These are phyloP conservation scores for Trichopus zeylanicus DNA, from an alignment of 116 monocot species.

Conservation along the genomic window DNA sequence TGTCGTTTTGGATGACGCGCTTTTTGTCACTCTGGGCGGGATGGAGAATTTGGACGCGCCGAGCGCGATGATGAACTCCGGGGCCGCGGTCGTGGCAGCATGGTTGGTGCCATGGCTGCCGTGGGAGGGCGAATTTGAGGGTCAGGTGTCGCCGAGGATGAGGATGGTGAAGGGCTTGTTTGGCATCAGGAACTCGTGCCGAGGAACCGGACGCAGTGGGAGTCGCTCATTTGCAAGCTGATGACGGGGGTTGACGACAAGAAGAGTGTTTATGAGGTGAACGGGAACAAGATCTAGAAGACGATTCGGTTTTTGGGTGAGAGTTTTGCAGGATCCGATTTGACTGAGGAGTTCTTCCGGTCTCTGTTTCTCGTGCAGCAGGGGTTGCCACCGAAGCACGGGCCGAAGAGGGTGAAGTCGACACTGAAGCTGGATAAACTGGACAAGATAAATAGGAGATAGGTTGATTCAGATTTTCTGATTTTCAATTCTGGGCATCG, in stretches of 20 bases:
- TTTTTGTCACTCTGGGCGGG: slow-evolving; percentile 75
- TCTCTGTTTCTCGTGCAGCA: slow-evolving; percentile 82
- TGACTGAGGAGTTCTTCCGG: slow-evolving; percentile 80
- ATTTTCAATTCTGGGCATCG: too few species aligned
- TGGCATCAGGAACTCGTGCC: slow-evolving; percentile 48
- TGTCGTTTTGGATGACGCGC: slow-evolving; percentile 44
- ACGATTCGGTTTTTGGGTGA: slow-evolving; percentile 81
- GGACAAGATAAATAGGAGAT: slow-evolving; percentile 85
- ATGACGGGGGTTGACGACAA: slow-evolving; percentile 71
- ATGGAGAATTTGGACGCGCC: slow-evolving; percentile 67
- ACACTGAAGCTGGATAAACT: slow-evolving; percentile 66
- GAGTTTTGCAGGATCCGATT: slow-evolving; percentile 49
- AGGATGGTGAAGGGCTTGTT: slow-evolving; percentile 72
- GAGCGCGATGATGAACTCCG: slow-evolving; percentile 54
- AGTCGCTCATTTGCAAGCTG: slow-evolving; percentile 87
- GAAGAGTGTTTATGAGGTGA: slow-evolving; percentile 72
- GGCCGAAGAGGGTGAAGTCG: too few species aligned
- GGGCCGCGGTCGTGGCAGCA: slow-evolving; percentile 56
- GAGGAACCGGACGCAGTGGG: slow-evolving; percentile 88
- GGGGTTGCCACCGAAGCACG: slow-evolving; percentile 30
- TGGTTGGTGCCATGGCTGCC: slow-evolving; percentile 66
- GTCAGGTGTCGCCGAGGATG: slow-evolving; percentile 55
- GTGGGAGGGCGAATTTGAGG: slow-evolving; percentile 41
- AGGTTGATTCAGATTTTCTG: too few species aligned
- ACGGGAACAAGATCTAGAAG: slow-evolving; percentile 78